phyloP scores from a whole-genome alignment of 177 flowering plant genomes.

The Vitis hybrid region DNA sequence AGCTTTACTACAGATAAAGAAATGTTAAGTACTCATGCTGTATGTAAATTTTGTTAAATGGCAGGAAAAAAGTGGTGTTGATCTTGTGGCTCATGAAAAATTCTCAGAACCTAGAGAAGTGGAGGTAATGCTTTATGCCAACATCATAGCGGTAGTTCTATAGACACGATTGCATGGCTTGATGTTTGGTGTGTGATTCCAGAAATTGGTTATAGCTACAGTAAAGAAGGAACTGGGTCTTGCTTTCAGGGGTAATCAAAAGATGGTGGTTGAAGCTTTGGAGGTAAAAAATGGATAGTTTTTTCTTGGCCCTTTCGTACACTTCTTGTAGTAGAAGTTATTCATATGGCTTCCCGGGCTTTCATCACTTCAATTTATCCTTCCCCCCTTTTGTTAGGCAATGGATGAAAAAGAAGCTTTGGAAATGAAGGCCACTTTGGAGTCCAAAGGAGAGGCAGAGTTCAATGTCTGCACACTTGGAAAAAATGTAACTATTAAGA shows the following conservation, averaged over 20 bases:
- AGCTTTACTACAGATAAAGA: too few species aligned
- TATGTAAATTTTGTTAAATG: neutral
- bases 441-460: conserved; percentile 72
- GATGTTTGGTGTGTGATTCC: conserved; percentile 20
- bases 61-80: conserved; percentile 84
- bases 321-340: neutral
- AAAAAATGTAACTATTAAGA: conserved; percentile 64
- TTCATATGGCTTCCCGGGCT: neutral
- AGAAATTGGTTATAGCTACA: conserved; percentile 85
- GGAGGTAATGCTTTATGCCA: conserved; percentile 41
- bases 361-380: neutral
- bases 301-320: neutral
- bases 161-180: neutral
- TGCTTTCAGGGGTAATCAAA: conserved; percentile 87
- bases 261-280: conserved; percentile 85
- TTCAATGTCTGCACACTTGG: conserved; percentile 81
- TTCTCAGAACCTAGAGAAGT: conserved; percentile 86
- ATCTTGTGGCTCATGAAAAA: conserved; percentile 82
- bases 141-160: neutral
- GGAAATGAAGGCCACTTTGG: conserved; percentile 79
- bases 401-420: conserved; percentile 90
- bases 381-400: conserved; percentile 42
- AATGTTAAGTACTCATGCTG: too few species aligned
- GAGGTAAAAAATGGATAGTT: conserved; percentile 49
- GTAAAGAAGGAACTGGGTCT: conserved; percentile 88